Conservation (phyloP, 352 stramenopile genomes). For the Globisporangium heterothallicum region DNA sequence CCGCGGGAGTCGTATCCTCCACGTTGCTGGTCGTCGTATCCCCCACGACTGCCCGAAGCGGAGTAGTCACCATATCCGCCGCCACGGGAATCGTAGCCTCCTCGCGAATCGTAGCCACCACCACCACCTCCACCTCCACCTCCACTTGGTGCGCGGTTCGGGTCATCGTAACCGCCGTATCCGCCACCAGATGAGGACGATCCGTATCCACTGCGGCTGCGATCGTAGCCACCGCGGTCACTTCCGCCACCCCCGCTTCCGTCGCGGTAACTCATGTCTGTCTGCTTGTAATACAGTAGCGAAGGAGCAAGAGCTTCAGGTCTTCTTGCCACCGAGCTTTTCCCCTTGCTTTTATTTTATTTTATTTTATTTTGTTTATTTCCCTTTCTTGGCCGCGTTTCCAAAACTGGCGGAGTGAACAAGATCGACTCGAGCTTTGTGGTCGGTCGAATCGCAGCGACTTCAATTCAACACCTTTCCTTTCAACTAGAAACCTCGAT, state of each 20-base stretch:
- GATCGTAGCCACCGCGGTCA: conserved; percentile 18
- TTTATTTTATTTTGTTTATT: no score
- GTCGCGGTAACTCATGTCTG: conserved; percentile 43
- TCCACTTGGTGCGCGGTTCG: conserved; percentile 5
- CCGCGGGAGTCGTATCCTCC: conserved; percentile 19
- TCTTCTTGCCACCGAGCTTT: no score
- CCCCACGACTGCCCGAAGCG: conserved; percentile 2
- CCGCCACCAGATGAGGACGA: conserved; percentile 15
- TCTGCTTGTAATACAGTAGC: no score
- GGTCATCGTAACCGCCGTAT: conserved; percentile 13
- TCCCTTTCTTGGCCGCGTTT: conserved; percentile 1
- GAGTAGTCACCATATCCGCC: conserved; percentile 13
- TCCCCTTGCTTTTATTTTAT: not conserved
- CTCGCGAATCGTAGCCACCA: conserved; percentile 29
- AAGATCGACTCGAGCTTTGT: no score
- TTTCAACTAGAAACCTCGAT: not conserved
- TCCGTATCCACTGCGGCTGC: conserved; percentile 21
- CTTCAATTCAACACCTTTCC: not conserved
- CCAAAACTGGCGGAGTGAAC: not conserved
- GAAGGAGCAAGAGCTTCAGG: no score
- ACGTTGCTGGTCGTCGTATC: conserved; percentile 12
- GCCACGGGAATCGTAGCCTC: conserved; percentile 12
- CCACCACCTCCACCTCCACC: not conserved
- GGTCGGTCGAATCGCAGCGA: not conserved
- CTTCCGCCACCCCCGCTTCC: conserved; percentile 22